These are phyloP conservation scores for Chlorella sp. DNA, from an alignment of 139 green algal genomes.

Conservation along the genomic window DNA sequence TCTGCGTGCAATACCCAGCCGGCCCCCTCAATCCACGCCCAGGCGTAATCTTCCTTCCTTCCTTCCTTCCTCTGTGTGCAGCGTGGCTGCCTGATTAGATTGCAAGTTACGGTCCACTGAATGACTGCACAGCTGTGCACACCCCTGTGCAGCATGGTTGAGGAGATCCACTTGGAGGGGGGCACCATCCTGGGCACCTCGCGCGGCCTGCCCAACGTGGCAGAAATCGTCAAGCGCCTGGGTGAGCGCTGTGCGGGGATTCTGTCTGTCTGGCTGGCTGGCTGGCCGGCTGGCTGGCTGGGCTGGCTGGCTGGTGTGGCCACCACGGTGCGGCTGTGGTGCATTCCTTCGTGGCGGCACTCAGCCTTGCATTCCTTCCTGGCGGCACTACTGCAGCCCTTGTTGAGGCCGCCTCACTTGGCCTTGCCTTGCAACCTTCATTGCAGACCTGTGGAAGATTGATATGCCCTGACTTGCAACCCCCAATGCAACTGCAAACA, in stretches of 20 bases:
- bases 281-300: too few relatives aligned
- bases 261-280: background rate
- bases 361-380: background rate
- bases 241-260: background rate
- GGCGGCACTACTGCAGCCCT: too few relatives aligned
- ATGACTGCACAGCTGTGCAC: too few relatives aligned
- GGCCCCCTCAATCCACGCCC: too few relatives aligned
- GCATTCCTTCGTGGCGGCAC: background rate
- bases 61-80: too few relatives aligned
- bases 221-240: slow-evolving; percentile 42
- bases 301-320: background rate
- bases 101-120: too few relatives aligned
- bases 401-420: background rate
- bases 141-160: slow-evolving; percentile 62
- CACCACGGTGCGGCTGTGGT: background rate
- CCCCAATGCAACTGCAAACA: too few relatives aligned
- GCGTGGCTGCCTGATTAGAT: too few relatives aligned
- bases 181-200: slow-evolving; percentile 95
- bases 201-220: slow-evolving; percentile 79
- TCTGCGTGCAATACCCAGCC: too few relatives aligned
- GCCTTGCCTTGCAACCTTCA: slow-evolving; percentile 1
- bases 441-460: slow-evolving; percentile 91
- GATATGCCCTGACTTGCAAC: too few relatives aligned
- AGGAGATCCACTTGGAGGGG: slow-evolving; percentile 95
- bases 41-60: too few relatives aligned